These are phyloP conservation scores for Pseudogymnoascus sp. DNA, from an alignment of 2,329 filamentous ascomycete species.

Conservation along the genomic window DNA sequence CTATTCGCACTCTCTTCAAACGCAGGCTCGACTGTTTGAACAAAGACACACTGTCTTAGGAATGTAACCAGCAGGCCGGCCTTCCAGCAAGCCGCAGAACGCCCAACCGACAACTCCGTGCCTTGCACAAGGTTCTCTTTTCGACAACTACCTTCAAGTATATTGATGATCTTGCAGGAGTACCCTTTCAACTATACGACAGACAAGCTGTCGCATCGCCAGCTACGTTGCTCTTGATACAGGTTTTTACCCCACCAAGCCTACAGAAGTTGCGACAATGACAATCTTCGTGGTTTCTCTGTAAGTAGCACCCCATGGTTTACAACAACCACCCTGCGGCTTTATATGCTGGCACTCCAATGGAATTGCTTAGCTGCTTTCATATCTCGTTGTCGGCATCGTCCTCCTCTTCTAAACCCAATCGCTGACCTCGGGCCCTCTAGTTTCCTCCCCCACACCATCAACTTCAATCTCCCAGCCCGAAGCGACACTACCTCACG, in stretches of 20 bases:
- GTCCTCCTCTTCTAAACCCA: not conserved
- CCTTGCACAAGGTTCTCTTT: not conserved
- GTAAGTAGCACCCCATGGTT: constrained; percentile 35
- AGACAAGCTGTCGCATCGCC: not conserved
- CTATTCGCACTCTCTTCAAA: not conserved
- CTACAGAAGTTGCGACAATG: constrained; percentile 33
- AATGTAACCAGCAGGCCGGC: constrained; percentile 5
- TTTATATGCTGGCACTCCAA: not conserved
- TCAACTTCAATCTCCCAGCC: constrained; percentile 71
- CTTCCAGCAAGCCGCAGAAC: not conserved
- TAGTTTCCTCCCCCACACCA: constrained; percentile 87
- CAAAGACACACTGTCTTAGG: constrained; percentile 7
- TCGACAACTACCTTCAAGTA: not conserved
- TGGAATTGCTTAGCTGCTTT: not conserved
- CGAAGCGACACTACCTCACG: constrained; percentile 37
- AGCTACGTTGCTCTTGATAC: not conserved
- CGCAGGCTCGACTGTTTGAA: not conserved
- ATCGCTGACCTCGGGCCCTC: constrained; percentile 12
- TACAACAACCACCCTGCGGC: not conserved
- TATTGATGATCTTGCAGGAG: not conserved
- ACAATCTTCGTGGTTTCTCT: constrained; percentile 54
- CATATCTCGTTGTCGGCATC: not conserved
- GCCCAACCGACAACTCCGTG: not conserved
- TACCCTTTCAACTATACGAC: not conserved
- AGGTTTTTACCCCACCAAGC: not conserved